Percentiles rank a stretch among this genome's conserved stretches.
Conservation (phyloP, 768 basidiomycete species). For the Rhodotorula paludigena region DNA sequence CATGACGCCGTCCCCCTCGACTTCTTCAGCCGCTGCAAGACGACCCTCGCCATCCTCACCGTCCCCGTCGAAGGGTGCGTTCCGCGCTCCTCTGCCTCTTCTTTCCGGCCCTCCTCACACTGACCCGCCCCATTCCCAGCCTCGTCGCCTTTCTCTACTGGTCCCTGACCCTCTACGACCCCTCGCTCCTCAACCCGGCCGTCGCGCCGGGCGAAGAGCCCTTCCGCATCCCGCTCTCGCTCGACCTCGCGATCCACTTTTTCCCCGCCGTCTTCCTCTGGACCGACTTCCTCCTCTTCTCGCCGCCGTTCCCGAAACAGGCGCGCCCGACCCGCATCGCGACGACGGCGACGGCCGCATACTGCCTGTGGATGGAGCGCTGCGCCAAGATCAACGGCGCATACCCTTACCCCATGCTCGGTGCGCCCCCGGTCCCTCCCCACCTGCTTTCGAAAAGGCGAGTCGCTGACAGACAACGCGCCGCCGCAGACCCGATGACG, state of each 20-base stretch:
- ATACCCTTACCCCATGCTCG: conserved; percentile 38
- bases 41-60: conserved; percentile 19
- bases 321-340: conserved; percentile 30
- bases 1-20: conserved; percentile 34
- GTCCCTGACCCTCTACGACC: conserved; percentile 34
- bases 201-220: conserved; percentile 33
- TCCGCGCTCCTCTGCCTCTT: conserved; percentile 24
- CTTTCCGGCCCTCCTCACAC: conserved; percentile 23
- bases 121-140: conserved; percentile 34
- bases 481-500: conserved; percentile 7
- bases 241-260: conserved; percentile 37
- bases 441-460: too few species aligned
- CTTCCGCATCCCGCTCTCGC: conserved; percentile 14
- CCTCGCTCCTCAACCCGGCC: conserved; percentile 34
- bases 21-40: conserved; percentile 31
- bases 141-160: conserved; percentile 40
- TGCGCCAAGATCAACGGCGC: conserved; percentile 16
- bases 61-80: conserved; percentile 38
- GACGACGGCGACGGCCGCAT: background rate
- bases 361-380: conserved; percentile 39
- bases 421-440: background rate
- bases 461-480: background rate
- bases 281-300: conserved; percentile 41
- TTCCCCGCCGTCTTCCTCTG: conserved; percentile 35
- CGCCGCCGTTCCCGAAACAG: conserved; percentile 33